Conservation (phyloP, 345 rosid species). For the Viola odorata region DNA sequence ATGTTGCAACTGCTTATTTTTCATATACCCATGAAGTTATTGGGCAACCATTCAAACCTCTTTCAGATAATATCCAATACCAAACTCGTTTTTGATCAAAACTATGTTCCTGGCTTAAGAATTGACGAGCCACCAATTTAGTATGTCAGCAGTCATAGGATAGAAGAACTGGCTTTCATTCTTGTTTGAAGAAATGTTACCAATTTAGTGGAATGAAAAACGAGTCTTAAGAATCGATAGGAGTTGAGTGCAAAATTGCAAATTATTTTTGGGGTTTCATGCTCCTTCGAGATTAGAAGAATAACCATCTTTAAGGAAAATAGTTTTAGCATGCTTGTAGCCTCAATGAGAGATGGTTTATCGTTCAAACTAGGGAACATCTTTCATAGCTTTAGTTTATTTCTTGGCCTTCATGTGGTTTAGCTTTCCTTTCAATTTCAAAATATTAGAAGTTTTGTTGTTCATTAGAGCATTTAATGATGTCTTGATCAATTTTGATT, state of each 20-base stretch:
- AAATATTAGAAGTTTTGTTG: not conserved
- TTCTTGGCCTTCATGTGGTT: not conserved
- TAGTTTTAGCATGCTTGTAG: too few relatives aligned
- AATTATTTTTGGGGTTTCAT: too few relatives aligned
- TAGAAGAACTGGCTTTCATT: not conserved
- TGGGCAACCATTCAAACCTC: not conserved
- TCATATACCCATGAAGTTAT: not conserved
- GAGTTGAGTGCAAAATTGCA: too few relatives aligned
- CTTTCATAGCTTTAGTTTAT: not conserved
- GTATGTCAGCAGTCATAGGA: too few relatives aligned
- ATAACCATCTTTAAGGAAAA: too few relatives aligned
- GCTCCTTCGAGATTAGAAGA: too few relatives aligned
- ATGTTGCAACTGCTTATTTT: too few relatives aligned
- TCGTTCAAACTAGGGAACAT: not conserved
- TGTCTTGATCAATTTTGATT: constrained; percentile 2
- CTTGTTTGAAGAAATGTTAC: too few relatives aligned
- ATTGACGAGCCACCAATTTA: too few relatives aligned
- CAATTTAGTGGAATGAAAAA: too few relatives aligned
- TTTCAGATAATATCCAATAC: not conserved
- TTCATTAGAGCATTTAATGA: constrained; percentile 4
- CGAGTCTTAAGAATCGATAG: too few relatives aligned
- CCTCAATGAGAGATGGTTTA: not conserved
- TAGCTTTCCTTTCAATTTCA: not conserved
- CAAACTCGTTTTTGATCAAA: not conserved
- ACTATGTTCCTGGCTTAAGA: too few relatives aligned